These are phyloP conservation scores for Gymnopus androsaceus DNA, from an alignment of 1,284 basidiomycete genomes.

Conservation along the genomic window DNA sequence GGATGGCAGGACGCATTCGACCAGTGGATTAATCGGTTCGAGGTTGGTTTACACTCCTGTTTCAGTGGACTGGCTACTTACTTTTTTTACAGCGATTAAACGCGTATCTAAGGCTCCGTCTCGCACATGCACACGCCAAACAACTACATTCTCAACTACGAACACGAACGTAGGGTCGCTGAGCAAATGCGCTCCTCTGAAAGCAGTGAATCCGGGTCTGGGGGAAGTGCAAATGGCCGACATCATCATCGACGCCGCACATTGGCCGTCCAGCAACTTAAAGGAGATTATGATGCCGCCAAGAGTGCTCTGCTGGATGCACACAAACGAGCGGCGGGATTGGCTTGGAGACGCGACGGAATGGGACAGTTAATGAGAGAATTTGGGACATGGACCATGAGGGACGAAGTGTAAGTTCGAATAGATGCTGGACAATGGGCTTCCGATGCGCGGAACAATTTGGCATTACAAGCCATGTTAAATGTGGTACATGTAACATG, in stretches of 20 bases:
- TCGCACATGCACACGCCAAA: conserved; percentile 4
- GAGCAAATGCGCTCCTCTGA: neutral
- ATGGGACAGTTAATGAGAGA: conserved; percentile 4
- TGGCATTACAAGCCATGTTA: too few species aligned
- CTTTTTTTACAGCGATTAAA: neutral
- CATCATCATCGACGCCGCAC: neutral
- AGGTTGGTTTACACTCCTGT: neutral
- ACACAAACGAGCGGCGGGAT: conserved; percentile 5
- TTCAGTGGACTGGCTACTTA: too few species aligned
- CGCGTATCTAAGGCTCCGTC: neutral
- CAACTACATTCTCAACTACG: neutral
- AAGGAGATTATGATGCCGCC: neutral
- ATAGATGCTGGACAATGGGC: neutral
- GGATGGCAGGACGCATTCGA: conserved; percentile 8
- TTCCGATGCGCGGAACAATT: too few species aligned
- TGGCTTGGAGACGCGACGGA: conserved; percentile 4
- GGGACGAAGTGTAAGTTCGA: neutral
- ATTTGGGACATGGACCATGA: conserved; percentile 7
- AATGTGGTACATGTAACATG: too few species aligned
- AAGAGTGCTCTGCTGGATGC: conserved; percentile 4
- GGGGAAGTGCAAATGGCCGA: neutral
- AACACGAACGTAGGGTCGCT: neutral
- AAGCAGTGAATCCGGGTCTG: neutral
- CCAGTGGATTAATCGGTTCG: conserved; percentile 9
- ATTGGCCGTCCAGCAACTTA: conserved; percentile 3